These are phyloP conservation scores for Lactarius vividus DNA, from an alignment of 768 basidiomycete genomes.

Conservation along the genomic window DNA sequence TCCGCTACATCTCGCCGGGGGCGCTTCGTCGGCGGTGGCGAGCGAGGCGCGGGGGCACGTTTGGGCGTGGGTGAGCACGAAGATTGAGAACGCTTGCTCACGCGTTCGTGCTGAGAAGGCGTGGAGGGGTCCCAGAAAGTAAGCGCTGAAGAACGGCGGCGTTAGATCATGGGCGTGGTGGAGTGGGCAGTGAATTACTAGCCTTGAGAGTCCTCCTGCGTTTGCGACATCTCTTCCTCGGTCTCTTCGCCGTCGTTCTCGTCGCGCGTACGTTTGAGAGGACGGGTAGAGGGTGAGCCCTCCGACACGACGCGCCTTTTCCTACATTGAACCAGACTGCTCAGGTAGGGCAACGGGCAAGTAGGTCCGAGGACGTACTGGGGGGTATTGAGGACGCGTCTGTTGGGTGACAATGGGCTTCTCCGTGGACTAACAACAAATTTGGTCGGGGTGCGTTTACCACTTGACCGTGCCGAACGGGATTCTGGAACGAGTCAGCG, in stretches of 20 bases:
- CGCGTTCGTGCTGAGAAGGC: constrained; percentile 14
- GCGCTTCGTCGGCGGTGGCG: constrained; percentile 16
- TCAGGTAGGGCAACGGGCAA: not conserved
- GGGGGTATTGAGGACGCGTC: constrained; percentile 14
- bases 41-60: constrained; percentile 1
- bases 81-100: not conserved
- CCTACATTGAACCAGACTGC: constrained; percentile 4
- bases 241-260: constrained; percentile 5
- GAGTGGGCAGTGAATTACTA: not conserved
- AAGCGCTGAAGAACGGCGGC: constrained; percentile 7
- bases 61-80: constrained; percentile 3
- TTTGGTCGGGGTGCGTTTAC: constrained; percentile 1
- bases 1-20: constrained; percentile 7
- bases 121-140: constrained; percentile 19
- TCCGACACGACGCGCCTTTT: constrained; percentile 3
- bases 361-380: not conserved
- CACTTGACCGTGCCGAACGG: not conserved
- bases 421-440: not conserved
- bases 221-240: constrained; percentile 21
- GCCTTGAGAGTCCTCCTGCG: constrained; percentile 28
- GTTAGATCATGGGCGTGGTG: not conserved
- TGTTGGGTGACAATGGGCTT: constrained; percentile 3
- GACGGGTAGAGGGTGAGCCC: constrained; percentile 1
- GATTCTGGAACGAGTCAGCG: constrained; percentile 6
- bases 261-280: constrained; percentile 4